A percentile compares a stretch with the other conserved stretches of the same genome.
phyloP scores from a whole-genome alignment of 495 filamentous ascomycete genomes.

The Acidiella bohemica region DNA sequence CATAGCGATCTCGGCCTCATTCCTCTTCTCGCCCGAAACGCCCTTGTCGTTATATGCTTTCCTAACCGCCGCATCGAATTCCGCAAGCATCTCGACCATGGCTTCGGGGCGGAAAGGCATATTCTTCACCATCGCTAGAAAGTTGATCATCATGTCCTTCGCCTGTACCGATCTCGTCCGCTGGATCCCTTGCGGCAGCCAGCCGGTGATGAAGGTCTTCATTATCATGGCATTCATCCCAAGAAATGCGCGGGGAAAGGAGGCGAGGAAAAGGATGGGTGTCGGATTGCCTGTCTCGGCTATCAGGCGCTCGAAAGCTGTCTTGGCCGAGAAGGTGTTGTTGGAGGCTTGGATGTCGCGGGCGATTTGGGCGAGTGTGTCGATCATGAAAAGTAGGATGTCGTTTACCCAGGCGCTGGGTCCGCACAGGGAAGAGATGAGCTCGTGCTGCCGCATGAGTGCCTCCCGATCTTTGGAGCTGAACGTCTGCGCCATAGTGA shows the following conservation, averaged over 20 bases:
- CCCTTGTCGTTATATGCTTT: constrained; percentile 3
- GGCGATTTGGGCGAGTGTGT: constrained; percentile 1
- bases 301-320: not conserved
- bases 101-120: constrained; percentile 6
- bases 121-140: not conserved
- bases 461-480: not conserved
- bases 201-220: not conserved
- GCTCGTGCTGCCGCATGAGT: not conserved
- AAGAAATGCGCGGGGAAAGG: constrained; percentile 7
- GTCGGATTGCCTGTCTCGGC: constrained; percentile 5
- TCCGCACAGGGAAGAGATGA: constrained; percentile 6
- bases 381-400: constrained; percentile 5
- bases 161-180: not conserved
- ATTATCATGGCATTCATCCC: constrained; percentile 1
- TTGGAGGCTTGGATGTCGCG: not conserved
- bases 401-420: constrained; percentile 4
- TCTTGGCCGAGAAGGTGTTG: not conserved
- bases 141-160: constrained; percentile 1
- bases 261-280: constrained; percentile 12
- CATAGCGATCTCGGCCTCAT: constrained; percentile 9
- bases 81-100: constrained; percentile 6
- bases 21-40: not conserved
- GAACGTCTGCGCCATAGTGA: constrained; percentile 2
- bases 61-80: constrained; percentile 13
- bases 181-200: not conserved